phyloP scores from a whole-genome alignment of 192 early-diverging fungal genomes.

The Podila epigama region DNA sequence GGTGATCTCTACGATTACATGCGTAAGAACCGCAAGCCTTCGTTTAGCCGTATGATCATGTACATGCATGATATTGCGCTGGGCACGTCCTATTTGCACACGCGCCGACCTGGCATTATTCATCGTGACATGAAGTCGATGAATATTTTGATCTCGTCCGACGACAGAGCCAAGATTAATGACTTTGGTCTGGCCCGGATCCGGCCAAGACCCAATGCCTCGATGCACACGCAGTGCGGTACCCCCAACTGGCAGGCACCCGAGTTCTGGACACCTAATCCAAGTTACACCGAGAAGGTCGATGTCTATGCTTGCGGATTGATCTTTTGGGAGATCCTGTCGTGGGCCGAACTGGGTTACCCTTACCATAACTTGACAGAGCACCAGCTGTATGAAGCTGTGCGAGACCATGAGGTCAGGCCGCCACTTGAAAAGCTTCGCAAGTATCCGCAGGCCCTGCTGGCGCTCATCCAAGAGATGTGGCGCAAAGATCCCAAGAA shows the following conservation, averaged over 20 bases:
- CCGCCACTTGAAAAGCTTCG: slow-evolving; percentile 65
- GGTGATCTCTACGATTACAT: slow-evolving; percentile 82
- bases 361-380: slow-evolving; percentile 77
- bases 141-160: slow-evolving; percentile 72
- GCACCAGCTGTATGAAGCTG: slow-evolving; percentile 64
- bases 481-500: slow-evolving; percentile 68
- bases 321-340: slow-evolving; percentile 84
- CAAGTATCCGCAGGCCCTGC: slow-evolving; percentile 64
- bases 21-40: slow-evolving; percentile 65
- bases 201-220: slow-evolving; percentile 70
- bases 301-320: slow-evolving; percentile 75
- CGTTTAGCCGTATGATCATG: slow-evolving; percentile 63
- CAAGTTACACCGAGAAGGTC: slow-evolving; percentile 81
- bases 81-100: slow-evolving; percentile 76
- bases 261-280: slow-evolving; percentile 76
- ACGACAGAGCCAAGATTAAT: slow-evolving; percentile 80
- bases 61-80: slow-evolving; percentile 84
- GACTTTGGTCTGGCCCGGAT: slow-evolving; percentile 86
- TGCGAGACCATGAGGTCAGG: slow-evolving; percentile 68
- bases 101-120: slow-evolving; percentile 75
- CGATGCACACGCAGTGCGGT: slow-evolving; percentile 79
- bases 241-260: slow-evolving; percentile 87
- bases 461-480: slow-evolving; percentile 75
- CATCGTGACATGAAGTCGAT: slow-evolving; percentile 83
- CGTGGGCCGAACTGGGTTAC: slow-evolving; percentile 75